Evolutionary conservation across 2,329 filamentous ascomycete genomes (phyloP).

Genomic region (Leptographium flavum): DNA sequence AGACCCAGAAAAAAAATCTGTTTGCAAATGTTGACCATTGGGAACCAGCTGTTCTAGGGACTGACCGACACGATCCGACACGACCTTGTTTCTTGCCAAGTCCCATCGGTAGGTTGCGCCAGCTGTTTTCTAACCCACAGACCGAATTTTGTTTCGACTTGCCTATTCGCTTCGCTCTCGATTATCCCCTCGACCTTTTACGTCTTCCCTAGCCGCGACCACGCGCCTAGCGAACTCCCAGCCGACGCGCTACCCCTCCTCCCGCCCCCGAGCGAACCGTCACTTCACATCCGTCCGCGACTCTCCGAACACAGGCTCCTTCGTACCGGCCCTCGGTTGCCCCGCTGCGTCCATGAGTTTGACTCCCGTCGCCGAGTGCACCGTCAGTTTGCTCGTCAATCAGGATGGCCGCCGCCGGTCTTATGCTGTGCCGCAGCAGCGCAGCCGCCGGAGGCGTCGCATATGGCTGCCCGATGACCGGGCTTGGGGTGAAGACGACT

Average conservation of each 20-base stretch:
- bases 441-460: conserved; percentile 23
- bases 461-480: conserved; percentile 22
- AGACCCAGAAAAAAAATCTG: not conserved
- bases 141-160: no score
- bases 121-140: not conserved
- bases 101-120: not conserved
- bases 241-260: not conserved
- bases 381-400: conserved; percentile 26
- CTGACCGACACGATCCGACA: not conserved
- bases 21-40: not conserved
- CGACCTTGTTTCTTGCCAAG: not conserved
- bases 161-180: no score
- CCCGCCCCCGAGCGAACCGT: not conserved
- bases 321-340: conserved; percentile 8
- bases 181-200: no score
- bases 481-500: conserved; percentile 19
- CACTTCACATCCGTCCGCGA: not conserved
- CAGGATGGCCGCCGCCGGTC: conserved; percentile 40
- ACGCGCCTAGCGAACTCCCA: not conserved
- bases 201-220: no score
- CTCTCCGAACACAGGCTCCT: not conserved
- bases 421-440: conserved; percentile 26
- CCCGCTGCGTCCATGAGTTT: conserved; percentile 38
- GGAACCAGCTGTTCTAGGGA: not conserved
- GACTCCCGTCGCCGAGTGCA: conserved; percentile 24